Conservation (phyloP, 257 asterid genomes). For the Nyctanthes arbortristis region DNA sequence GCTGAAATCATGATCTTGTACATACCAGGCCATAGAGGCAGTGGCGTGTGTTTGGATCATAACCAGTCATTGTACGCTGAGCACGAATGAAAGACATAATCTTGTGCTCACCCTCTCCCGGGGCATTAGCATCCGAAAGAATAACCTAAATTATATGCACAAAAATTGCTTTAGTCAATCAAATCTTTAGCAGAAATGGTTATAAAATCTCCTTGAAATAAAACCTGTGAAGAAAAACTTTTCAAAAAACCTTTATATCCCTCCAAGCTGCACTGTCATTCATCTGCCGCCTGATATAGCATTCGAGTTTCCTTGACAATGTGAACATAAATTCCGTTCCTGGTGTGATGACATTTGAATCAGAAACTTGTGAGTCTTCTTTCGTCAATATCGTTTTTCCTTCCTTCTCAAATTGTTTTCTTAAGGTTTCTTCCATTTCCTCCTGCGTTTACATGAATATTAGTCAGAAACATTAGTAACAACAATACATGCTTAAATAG, state of each 20-base stretch:
- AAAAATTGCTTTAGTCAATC: background rate
- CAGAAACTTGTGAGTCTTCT: conserved; percentile 46
- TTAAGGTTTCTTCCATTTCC: conserved; percentile 36
- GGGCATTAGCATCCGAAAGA: conserved; percentile 67
- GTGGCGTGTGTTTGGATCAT: conserved; percentile 62
- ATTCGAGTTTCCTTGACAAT: conserved; percentile 37
- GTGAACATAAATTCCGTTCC: conserved; percentile 61
- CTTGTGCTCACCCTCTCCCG: conserved; percentile 83
- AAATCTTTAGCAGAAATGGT: background rate
- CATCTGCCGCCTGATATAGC: conserved; percentile 37
- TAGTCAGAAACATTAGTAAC: background rate
- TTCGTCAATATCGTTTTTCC: conserved; percentile 49
- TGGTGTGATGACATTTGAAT: conserved; percentile 62
- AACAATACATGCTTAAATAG: too few species aligned
- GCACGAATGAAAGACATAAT: conserved; percentile 59
- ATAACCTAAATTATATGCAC: conserved; percentile 48
- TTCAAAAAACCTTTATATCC: conserved; percentile 59
- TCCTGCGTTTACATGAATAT: conserved; percentile 31
- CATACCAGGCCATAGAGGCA: conserved; percentile 67
- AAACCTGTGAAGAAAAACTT: too few species aligned
- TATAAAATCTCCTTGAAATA: background rate
- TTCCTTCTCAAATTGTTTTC: conserved; percentile 40
- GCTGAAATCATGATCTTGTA: background rate
- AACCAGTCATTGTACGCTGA: conserved; percentile 46
- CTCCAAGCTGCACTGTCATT: conserved; percentile 47